Evolutionary conservation across 2,329 filamentous ascomycete species (phyloP).

Genomic region (Chrysoporthe puriensis): DNA sequence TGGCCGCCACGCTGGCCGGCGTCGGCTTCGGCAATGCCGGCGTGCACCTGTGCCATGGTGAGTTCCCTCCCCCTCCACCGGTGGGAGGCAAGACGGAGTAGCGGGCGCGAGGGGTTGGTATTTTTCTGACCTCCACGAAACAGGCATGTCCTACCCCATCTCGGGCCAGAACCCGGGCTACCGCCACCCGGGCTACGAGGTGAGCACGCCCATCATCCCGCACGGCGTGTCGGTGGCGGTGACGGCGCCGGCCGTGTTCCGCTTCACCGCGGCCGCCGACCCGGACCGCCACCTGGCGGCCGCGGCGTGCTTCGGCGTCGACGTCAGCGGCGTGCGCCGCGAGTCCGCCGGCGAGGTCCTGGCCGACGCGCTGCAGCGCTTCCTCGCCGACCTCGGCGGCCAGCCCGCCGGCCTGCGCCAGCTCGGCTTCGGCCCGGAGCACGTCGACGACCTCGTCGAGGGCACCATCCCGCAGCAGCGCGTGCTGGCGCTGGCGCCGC

Average conservation of each 20-base stretch:
- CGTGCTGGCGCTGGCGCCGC: slow-evolving; percentile 90
- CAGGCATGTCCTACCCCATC: slow-evolving; percentile 96
- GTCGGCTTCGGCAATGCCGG: slow-evolving; percentile 98
- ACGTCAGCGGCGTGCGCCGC: slow-evolving; percentile 82
- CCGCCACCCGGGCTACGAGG: slow-evolving; percentile 83
- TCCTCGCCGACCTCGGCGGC: slow-evolving; percentile 82
- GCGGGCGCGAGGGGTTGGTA: too few relatives aligned
- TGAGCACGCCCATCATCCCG: slow-evolving; percentile 80
- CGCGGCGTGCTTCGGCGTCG: slow-evolving; percentile 88
- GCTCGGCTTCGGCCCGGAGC: slow-evolving; percentile 74
- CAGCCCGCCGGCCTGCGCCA: slow-evolving; percentile 86
- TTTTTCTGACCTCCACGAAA: too few relatives aligned
- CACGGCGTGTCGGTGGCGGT: slow-evolving; percentile 96
- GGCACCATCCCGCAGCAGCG: slow-evolving; percentile 91
- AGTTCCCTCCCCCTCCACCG: too few relatives aligned
- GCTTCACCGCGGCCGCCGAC: slow-evolving; percentile 88
- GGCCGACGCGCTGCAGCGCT: slow-evolving; percentile 78
- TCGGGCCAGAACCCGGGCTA: slow-evolving; percentile 94
- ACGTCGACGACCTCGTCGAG: slow-evolving; percentile 86
- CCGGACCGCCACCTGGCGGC: slow-evolving; percentile 89
- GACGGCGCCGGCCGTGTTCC: slow-evolving; percentile 90
- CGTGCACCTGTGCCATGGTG: slow-evolving; percentile 76
- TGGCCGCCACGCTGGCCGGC: slow-evolving; percentile 90
- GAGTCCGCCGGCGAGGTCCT: slow-evolving; percentile 90
- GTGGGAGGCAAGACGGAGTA: too few relatives aligned